phyloP scores from a whole-genome alignment of 805 yeast species.

The Candida dajiaensis region DNA sequence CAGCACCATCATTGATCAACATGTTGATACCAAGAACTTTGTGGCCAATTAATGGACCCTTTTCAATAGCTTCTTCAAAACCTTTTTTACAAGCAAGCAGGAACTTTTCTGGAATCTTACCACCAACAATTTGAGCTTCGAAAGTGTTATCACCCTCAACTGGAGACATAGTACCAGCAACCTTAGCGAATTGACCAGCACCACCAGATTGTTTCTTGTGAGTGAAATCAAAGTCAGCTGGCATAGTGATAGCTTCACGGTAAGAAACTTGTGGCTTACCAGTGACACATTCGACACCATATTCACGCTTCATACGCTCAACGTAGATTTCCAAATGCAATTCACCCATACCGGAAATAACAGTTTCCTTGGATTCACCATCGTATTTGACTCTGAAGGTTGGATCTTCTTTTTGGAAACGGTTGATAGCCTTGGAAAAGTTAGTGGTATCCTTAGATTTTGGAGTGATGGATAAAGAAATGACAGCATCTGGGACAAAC shows the following conservation, averaged over 20 bases:
- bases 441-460: slow-evolving; percentile 80
- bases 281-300: slow-evolving; percentile 89
- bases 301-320: slow-evolving; percentile 97
- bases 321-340: slow-evolving; percentile 95
- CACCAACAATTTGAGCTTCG: slow-evolving; percentile 89
- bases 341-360: slow-evolving; percentile 98
- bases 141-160: slow-evolving; percentile 66
- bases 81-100: slow-evolving; percentile 92
- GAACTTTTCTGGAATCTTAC: slow-evolving; percentile 93
- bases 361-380: slow-evolving; percentile 86
- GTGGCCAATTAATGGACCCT: slow-evolving; percentile 96
- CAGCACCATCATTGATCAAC: slow-evolving; percentile 95
- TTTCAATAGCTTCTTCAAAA: slow-evolving; percentile 88
- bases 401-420: slow-evolving; percentile 99
- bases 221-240: slow-evolving; percentile 81
- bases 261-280: slow-evolving; percentile 98
- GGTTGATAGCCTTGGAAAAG: slow-evolving; percentile 93
- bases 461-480: slow-evolving; percentile 86
- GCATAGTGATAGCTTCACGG: slow-evolving; percentile 79
- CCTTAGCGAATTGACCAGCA: slow-evolving; percentile 98
- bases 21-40: slow-evolving; percentile 87
- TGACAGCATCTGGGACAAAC: slow-evolving; percentile 99
- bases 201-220: slow-evolving; percentile 99
- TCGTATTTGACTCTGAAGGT: slow-evolving; percentile 93
- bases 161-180: slow-evolving; percentile 74